Conservation (phyloP, 148 eudicot species). For the Bassia scoparia region DNA sequence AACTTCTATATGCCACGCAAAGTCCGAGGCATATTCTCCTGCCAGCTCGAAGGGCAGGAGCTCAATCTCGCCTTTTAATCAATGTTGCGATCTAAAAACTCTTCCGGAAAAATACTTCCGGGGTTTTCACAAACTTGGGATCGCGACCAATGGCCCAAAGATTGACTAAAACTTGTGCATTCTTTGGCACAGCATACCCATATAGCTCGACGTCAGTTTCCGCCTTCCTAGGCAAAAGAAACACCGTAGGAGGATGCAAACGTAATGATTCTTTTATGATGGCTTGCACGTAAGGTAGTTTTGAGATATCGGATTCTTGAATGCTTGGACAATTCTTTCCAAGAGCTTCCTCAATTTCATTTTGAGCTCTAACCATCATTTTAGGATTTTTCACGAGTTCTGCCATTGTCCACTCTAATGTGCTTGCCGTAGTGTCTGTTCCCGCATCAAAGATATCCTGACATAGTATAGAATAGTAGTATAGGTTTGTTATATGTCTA, state of each 20-base stretch:
- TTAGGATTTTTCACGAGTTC: conserved; percentile 24
- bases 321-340: conserved; percentile 18
- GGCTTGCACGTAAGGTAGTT: conserved; percentile 65
- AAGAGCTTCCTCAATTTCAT: conserved; percentile 22
- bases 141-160: conserved; percentile 76
- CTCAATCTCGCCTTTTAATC: conserved; percentile 53
- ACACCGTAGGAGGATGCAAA: conserved; percentile 61
- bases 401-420: conserved; percentile 31
- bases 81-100: conserved; percentile 39
- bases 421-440: conserved; percentile 31
- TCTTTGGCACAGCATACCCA: conserved; percentile 50
- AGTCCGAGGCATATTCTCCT: conserved; percentile 66
- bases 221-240: conserved; percentile 55
- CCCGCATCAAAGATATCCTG: conserved; percentile 34
- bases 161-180: conserved; percentile 63
- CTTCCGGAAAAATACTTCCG: conserved; percentile 53
- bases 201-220: conserved; percentile 37
- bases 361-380: conserved; percentile 12
- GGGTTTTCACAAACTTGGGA: conserved; percentile 43
- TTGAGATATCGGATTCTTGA: conserved; percentile 33
- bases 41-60: conserved; percentile 50
- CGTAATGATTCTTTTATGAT: conserved; percentile 55
- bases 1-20: conserved; percentile 39
- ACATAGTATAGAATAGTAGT: neutral
- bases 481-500: neutral